These are phyloP conservation scores for Cladophialophora carrionii DNA, from an alignment of 2,329 filamentous ascomycete genomes.

Conservation along the genomic window DNA sequence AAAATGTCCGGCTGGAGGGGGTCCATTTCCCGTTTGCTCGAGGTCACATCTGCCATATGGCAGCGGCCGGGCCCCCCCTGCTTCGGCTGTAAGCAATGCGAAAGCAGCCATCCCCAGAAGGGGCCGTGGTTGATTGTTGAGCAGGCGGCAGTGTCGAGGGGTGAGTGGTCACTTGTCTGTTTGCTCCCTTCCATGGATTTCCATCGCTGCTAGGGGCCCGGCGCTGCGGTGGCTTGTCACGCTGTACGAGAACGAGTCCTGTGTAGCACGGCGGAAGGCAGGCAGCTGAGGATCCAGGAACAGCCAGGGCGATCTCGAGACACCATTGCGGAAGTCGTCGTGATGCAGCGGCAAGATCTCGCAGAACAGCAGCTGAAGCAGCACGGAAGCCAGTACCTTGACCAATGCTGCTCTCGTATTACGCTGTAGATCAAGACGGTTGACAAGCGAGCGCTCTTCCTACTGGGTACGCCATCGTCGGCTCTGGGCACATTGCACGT, in stretches of 20 bases:
- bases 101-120: background rate
- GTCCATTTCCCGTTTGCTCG: background rate
- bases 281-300: background rate
- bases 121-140: slow-evolving; percentile 8
- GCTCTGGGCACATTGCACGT: background rate
- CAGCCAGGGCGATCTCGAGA: background rate
- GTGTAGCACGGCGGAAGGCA: background rate
- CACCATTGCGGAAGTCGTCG: background rate
- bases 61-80: slow-evolving; percentile 5
- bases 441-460: background rate
- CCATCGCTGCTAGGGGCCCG: too few species aligned
- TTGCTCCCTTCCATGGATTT: background rate
- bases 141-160: background rate
- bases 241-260: too few species aligned
- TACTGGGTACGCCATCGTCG: background rate
- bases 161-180: background rate
- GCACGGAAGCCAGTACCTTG: slow-evolving; percentile 3
- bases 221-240: background rate
- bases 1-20: slow-evolving; percentile 2
- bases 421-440: background rate
- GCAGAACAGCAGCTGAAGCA: background rate
- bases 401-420: background rate
- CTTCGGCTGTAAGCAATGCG: slow-evolving; percentile 9
- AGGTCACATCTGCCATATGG: slow-evolving; percentile 6
- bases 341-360: background rate